A percentile compares a stretch with the other conserved stretches of the same genome.
phyloP scores from a whole-genome alignment of 768 basidiomycete genomes.

The Vishniacozyma victoriae region DNA sequence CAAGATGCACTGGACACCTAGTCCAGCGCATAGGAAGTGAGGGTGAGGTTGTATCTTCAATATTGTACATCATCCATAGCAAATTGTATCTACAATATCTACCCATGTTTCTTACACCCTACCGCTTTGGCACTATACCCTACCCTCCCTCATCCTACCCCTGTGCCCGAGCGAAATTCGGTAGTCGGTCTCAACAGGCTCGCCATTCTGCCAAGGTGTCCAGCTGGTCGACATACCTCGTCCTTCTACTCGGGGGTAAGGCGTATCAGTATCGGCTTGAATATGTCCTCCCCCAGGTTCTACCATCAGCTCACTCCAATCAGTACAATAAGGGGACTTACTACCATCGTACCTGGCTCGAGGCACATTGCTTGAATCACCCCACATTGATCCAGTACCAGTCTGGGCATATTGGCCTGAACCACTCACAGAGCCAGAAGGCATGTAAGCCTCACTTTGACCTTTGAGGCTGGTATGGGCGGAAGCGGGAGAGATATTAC shows the following conservation, averaged over 20 bases:
- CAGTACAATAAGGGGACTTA: conserved; percentile 10
- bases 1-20: conserved; percentile 27
- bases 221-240: conserved; percentile 21
- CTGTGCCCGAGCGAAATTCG: conserved; percentile 5
- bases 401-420: not conserved
- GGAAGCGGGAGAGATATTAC: too few species aligned
- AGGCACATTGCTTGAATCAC: conserved; percentile 12
- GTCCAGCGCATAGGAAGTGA: conserved; percentile 19
- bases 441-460: too few species aligned
- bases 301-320: not conserved
- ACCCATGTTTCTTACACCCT: not conserved
- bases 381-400: conserved; percentile 20
- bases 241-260: conserved; percentile 21
- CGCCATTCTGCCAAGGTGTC: conserved; percentile 22
- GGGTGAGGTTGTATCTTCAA: too few species aligned
- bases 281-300: conserved; percentile 7
- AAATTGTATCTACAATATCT: not conserved
- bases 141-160: conserved; percentile 9
- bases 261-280: conserved; percentile 36
- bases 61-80: not conserved
- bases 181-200: conserved; percentile 7
- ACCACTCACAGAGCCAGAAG: not conserved
- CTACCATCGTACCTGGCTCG: conserved; percentile 37
- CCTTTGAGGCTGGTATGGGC: too few species aligned
- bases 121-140: too few species aligned